Percentiles rank a stretch among this genome's conserved stretches.
Conservation (phyloP, 2,329 filamentous ascomycete genomes). For the Cladophialophora carrionii region DNA sequence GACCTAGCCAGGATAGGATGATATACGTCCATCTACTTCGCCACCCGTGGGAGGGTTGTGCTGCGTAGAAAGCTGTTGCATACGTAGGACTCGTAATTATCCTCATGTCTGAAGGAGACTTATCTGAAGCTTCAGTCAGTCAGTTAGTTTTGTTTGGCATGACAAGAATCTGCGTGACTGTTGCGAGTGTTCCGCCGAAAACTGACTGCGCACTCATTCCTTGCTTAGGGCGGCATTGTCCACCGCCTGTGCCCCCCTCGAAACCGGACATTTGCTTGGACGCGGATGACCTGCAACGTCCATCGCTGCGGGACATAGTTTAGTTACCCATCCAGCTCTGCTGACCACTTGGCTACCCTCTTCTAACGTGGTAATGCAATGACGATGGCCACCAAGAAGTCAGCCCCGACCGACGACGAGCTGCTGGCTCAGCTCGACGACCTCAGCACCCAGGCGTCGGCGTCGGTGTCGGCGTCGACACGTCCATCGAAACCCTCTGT, state of each 20-base stretch:
- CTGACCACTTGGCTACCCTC: too few relatives aligned
- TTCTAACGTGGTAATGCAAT: conserved; percentile 7
- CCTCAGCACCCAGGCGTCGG: conserved; percentile 46
- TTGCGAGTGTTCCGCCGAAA: background rate
- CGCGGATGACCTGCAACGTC: background rate
- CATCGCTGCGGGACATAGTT: background rate
- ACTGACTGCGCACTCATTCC: background rate
- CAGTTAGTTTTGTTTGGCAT: too few relatives aligned
- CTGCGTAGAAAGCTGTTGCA: background rate
- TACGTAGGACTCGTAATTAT: too few relatives aligned
- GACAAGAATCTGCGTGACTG: background rate
- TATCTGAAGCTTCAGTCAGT: background rate
- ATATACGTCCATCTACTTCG: too few relatives aligned
- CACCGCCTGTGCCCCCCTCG: background rate
- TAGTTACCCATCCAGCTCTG: too few relatives aligned
- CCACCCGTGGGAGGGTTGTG: too few relatives aligned
- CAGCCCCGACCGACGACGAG: conserved; percentile 51
- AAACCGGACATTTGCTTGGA: background rate
- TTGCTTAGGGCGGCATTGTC: background rate
- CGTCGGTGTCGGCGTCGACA: too few relatives aligned
- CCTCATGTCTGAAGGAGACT: background rate
- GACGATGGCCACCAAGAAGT: conserved; percentile 41
- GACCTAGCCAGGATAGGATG: too few relatives aligned
- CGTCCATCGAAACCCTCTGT: conserved; percentile 43
- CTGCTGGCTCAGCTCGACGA: conserved; percentile 56